phyloP scores from a whole-genome alignment of 495 filamentous ascomycete species.

The Neurospora hispaniola region DNA sequence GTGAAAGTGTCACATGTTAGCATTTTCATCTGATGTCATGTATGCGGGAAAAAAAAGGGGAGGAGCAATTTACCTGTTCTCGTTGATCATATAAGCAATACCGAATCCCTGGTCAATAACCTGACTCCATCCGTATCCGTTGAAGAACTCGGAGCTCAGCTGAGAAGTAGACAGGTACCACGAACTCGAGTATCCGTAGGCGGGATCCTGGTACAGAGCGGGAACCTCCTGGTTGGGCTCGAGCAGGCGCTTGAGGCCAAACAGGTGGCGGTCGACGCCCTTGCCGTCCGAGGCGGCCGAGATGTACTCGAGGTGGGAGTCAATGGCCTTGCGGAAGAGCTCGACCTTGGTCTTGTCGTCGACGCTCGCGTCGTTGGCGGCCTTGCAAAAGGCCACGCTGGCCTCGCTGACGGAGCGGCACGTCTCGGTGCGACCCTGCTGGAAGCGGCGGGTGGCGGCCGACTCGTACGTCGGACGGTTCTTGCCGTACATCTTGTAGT shows the following conservation, averaged over 20 bases:
- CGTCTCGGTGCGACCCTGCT: constrained; percentile 92
- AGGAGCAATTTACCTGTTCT: constrained; percentile 53
- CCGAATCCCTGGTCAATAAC: constrained; percentile 94
- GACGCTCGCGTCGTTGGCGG: constrained; percentile 59
- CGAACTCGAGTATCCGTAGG: constrained; percentile 69
- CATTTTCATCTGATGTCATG: background rate
- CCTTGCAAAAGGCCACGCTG: constrained; percentile 79
- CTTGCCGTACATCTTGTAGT: constrained; percentile 98
- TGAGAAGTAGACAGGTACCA: constrained; percentile 89
- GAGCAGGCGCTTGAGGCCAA: constrained; percentile 88
- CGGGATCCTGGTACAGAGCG: constrained; percentile 74
- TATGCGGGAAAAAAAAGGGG: background rate
- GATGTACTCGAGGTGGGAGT: constrained; percentile 84
- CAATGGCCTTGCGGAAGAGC: constrained; percentile 72
- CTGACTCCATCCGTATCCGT: constrained; percentile 99
- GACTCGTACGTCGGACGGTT: constrained; percentile 98
- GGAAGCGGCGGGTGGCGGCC: constrained; percentile 86
- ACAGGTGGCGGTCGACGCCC: constrained; percentile 93
- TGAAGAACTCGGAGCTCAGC: constrained; percentile 93
- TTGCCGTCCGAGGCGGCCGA: constrained; percentile 76
- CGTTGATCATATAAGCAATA: constrained; percentile 99
- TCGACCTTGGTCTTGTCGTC: constrained; percentile 52
- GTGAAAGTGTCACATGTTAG: constrained; percentile 7
- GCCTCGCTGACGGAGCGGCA: constrained; percentile 89
- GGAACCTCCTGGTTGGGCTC: constrained; percentile 74